Percentiles rank a stretch among this genome's conserved stretches.
These are phyloP conservation scores for Sporobolomyces roseus DNA, from an alignment of 768 basidiomycete genomes.

Conservation along the genomic window DNA sequence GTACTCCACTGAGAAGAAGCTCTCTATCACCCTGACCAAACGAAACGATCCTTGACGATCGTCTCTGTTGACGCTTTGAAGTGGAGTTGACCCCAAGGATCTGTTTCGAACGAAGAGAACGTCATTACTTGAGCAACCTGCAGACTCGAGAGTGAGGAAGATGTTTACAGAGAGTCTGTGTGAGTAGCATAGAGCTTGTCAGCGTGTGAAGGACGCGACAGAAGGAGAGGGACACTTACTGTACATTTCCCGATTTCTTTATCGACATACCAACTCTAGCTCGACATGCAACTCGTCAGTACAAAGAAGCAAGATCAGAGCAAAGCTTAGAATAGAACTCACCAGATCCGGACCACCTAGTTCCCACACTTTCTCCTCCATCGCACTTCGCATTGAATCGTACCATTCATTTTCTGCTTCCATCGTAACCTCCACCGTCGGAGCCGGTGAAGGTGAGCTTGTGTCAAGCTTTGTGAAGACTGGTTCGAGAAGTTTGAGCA, in stretches of 20 bases:
- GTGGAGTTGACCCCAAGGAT: conserved; percentile 12
- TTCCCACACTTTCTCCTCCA: conserved; percentile 33
- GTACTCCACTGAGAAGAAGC: too few relatives aligned
- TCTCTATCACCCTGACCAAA: conserved; percentile 7
- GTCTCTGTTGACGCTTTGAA: conserved; percentile 3
- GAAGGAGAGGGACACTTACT: not conserved
- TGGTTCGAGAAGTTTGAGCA: conserved; percentile 36
- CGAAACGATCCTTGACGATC: conserved; percentile 21
- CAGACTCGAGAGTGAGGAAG: not conserved
- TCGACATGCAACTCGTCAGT: not conserved
- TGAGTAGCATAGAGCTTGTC: too few relatives aligned
- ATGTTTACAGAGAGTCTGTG: too few relatives aligned
- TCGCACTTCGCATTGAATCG: conserved; percentile 22
- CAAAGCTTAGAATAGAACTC: conserved; percentile 13
- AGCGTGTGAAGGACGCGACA: not conserved
- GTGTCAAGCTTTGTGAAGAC: conserved; percentile 11
- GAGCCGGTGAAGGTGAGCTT: conserved; percentile 1
- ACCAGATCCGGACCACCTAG: not conserved
- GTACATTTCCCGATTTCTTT: conserved; percentile 3
- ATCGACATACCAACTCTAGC: conserved; percentile 11
- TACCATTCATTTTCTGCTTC: conserved; percentile 36
- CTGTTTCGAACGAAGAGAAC: not conserved
- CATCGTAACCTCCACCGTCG: conserved; percentile 38
- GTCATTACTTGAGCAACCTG: not conserved
- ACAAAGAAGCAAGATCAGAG: not conserved